Conservation (phyloP, 2,329 filamentous ascomycete species). For the Ophiostoma sp. region DNA sequence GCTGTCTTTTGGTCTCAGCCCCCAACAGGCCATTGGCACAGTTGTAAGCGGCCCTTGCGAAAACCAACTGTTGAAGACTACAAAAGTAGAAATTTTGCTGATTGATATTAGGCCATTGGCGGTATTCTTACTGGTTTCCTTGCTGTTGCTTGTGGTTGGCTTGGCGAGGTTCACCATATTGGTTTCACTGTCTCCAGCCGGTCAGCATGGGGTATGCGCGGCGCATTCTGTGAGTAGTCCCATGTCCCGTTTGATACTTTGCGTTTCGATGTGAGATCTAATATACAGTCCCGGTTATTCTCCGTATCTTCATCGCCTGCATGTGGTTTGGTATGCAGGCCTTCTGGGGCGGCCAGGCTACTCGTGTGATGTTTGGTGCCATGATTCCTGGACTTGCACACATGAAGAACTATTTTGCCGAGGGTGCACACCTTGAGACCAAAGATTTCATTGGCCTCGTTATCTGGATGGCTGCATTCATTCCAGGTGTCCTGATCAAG, state of each 20-base stretch:
- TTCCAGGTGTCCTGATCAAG: conserved; percentile 26
- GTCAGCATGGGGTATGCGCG: conserved; percentile 40
- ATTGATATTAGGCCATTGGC: neutral
- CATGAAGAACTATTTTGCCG: conserved; percentile 30
- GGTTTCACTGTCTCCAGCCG: conserved; percentile 41
- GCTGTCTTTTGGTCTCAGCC: conserved; percentile 23
- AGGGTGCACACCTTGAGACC: conserved; percentile 29
- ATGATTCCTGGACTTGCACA: conserved; percentile 31
- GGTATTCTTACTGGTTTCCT: conserved; percentile 16
- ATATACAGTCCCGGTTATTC: conserved; percentile 26
- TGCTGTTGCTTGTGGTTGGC: conserved; percentile 35
- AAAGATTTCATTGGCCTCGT: conserved; percentile 32
- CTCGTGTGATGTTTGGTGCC: conserved; percentile 31
- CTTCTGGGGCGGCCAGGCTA: conserved; percentile 29
- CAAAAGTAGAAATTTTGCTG: neutral
- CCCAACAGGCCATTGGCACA: conserved; percentile 24
- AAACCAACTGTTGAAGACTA: neutral
- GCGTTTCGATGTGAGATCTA: neutral
- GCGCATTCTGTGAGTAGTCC: conserved; percentile 35
- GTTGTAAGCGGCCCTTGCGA: neutral
- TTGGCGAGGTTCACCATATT: conserved; percentile 36
- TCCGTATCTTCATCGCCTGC: conserved; percentile 34
- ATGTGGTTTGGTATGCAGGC: conserved; percentile 36
- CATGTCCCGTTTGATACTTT: conserved; percentile 20
- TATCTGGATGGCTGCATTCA: conserved; percentile 26